A percentile compares a stretch with the other conserved stretches of the same genome.
These are phyloP conservation scores for Diaporthe ilicicola DNA, from an alignment of 2,329 filamentous ascomycete species.

Conservation along the genomic window DNA sequence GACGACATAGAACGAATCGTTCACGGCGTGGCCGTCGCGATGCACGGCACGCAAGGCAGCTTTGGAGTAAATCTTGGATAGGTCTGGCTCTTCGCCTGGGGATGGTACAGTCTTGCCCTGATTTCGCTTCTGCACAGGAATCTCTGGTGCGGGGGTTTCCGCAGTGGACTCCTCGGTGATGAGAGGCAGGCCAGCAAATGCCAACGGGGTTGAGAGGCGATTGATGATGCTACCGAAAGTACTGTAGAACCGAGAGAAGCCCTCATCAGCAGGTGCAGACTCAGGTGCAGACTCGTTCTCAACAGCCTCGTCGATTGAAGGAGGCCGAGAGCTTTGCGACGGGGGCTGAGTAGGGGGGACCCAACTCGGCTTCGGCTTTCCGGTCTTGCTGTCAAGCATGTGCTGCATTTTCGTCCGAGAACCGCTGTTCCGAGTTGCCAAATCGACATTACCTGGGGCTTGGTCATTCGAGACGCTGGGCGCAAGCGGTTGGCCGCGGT, in stretches of 20 bases:
- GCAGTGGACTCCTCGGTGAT: conserved; percentile 58
- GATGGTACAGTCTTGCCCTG: conserved; percentile 45
- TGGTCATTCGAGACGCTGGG: conserved; percentile 80
- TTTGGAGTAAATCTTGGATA: conserved; percentile 84
- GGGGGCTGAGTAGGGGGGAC: conserved; percentile 52
- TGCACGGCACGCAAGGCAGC: conserved; percentile 83
- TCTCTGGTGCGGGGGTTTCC: conserved; percentile 46
- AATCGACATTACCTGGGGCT: conserved; percentile 74
- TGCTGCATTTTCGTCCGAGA: conserved; percentile 63
- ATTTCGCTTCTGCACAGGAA: conserved; percentile 47
- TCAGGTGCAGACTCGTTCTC: conserved; percentile 38
- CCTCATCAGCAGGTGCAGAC: conserved; percentile 67
- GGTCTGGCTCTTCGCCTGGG: conserved; percentile 70
- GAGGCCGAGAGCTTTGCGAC: conserved; percentile 38
- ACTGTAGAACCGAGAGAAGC: conserved; percentile 90
- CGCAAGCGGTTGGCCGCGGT: conserved; percentile 72
- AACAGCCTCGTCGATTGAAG: conserved; percentile 39
- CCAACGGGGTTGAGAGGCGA: conserved; percentile 86
- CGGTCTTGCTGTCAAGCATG: conserved; percentile 59
- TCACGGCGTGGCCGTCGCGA: conserved; percentile 70
- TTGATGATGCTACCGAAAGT: conserved; percentile 91
- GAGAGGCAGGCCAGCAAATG: conserved; percentile 90
- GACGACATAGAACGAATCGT: conserved; percentile 92
- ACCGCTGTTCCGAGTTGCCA: conserved; percentile 59
- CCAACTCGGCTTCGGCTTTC: conserved; percentile 65